Evolutionary conservation across 1,284 basidiomycete genomes (phyloP), one percentile per base, ranked within the genome.

Genomic region (Coniferiporia sulphurascens): DNA sequence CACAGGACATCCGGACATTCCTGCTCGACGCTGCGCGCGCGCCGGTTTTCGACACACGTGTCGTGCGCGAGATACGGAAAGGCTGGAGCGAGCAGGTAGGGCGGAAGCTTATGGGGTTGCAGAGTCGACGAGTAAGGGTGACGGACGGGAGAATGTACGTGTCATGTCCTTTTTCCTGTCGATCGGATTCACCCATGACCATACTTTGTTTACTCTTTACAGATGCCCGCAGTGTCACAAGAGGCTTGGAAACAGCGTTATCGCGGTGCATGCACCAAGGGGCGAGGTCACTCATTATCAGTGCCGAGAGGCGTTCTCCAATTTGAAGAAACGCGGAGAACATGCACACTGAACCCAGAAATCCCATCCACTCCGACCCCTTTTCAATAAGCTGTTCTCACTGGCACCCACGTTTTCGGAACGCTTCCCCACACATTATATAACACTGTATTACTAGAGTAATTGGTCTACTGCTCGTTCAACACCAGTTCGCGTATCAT

Each of bases 191-290:
- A 17, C 38, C 41, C 38, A 13, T 9, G 19, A n/a, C 22, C 36
- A n/a, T 34, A 41, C 9, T 21, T 62, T 36, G 60, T 48, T 13
- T n/a, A 52, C n/a, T 52, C 45, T 44, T 49, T 41, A 57, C 63
- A 96, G 94, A 72, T 98, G 97, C 68, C 94, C 94, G 0, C 89
- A 94, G 69, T 99, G 96, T 71, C 90, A 95, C 70, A 98, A 98
- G 69, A 84, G 95, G 19, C 77, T 99, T 32, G 97, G 97, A 0
- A 90, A 88, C 65, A 95, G 92, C 62, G 95, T 97, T 43, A 94
- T 99, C 66, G 93, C 95, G 0, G 93, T 98, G 0, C 95, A 96
- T 76, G 79, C 87, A 15, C 95, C 94, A 63, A 80, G 93, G 54
- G 94, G 94, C 3, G 91, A 95, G 71, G 94, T 96, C 1, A 96